Evolutionary conservation across 1,139 yeast genomes (phyloP), one percentile per base, ranked within the genome.

Genomic region (Suhomyces guaymorum): DNA sequence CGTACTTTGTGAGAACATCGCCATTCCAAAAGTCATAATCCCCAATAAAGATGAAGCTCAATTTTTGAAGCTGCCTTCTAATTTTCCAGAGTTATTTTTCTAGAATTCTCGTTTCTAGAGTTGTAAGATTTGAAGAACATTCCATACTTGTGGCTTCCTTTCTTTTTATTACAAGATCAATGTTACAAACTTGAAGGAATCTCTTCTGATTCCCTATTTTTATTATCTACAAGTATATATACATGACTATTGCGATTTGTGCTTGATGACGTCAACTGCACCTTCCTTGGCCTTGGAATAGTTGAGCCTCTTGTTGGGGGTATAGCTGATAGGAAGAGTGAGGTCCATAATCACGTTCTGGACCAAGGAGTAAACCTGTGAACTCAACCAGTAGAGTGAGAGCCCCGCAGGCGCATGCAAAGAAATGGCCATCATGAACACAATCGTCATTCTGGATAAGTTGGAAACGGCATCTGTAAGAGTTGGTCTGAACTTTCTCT

Each of bases 381-480:
- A 88, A 30, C 90, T 79, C 20, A 87, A 70, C 97, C 97, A 90
- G 59, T 88, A 90, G 19, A 88, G 57, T 0, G 82, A 78, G 28
- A 90, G 65, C 0, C 95, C 89, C 15, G 81, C 67, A 0, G 97
- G 95, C 0, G 96, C 95, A 51, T 89, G 94, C 33, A 88, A 75
- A 0, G 95, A 73, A 9, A 88, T 70, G 5, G 90, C 90, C 84
- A 88, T 87, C 62, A 90, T 69, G 46, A 86, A 80, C 2, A 88
- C 80, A 33, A 85, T 78, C 16, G 92, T 80, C 50, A 87, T 70
- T 51, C 96, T 67, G 2, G 95, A 76, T 2, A 85, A 57, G 44
- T 80, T 87, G 37, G 82, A 70, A 33, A 70, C 58, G 13, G 77
- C 77, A 53, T 73, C 88, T 17, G 82, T 71, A 14, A 82, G 57